Evolutionary conservation across 257 asterid species (phyloP), one percentile per base, ranked within the genome.

Genomic region (Fraxinus excelsior): DNA sequence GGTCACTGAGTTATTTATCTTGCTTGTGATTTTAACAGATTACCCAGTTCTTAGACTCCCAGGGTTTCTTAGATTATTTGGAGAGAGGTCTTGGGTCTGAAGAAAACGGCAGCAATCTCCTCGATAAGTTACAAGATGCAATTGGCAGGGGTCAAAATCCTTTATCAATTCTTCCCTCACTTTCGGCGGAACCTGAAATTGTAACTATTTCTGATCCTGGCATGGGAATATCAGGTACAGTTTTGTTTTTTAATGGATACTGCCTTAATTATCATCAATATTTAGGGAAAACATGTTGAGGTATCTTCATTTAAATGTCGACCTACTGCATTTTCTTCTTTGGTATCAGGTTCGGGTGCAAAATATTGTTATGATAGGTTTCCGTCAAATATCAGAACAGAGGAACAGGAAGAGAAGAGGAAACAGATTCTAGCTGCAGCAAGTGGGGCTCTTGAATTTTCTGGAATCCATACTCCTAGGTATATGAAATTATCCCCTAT

Each of bases 91-190:
- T 87, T 67, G 97, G 97, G 76, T 87, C 94, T 78, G 92, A 91
- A 77, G 94, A 80, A 87, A 92, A 85, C 75, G 89, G 85, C 70
- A 79, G 86, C 76, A 92, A 90, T 86, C 95, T 94, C 85, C 97
- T 94, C 60, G 99, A 94, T 85, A 94, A 86, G 89, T 85, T 94
- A 83, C 99, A 94, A 83, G 97, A 94, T 88, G 96, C 99, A 76
- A 86, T 91, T 60, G 97, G 97, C 81, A 86, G 96, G 87, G 99
- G 97, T 84, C 97, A 94, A 80, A 89, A 87, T 83, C 94, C 97
- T 74, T 76, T 84, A 53, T 90, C 97, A 68, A 85, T 91, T 82
- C 87, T 94, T 79, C 89, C 96, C 5, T 71, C 91, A 28, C 78
- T 80, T 67, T 69, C 72, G 58, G 70, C 72, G 18, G 95, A 88